Percentiles rank a stretch among this genome's conserved stretches.
phyloP scores from a whole-genome alignment of 2,329 filamentous ascomycete species.

The Alternaria solani region DNA sequence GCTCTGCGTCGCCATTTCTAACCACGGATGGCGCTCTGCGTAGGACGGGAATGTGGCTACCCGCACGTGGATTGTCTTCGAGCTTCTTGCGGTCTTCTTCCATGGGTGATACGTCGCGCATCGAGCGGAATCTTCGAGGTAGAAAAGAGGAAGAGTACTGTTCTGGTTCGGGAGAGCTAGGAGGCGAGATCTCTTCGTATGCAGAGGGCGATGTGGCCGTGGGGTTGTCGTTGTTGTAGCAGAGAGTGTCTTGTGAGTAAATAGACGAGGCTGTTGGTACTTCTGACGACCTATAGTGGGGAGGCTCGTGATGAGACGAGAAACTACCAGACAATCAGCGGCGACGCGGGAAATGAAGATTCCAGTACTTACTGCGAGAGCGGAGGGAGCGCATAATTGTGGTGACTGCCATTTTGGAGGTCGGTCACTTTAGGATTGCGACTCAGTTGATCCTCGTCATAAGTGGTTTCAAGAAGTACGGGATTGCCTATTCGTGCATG shows the following conservation, averaged over 20 bases:
- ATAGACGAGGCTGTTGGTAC: slow-evolving; percentile 61
- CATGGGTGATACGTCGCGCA: slow-evolving; percentile 52
- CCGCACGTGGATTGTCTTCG: slow-evolving; percentile 12
- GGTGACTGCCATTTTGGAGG: slow-evolving; percentile 39
- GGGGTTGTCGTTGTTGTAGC: slow-evolving; percentile 35
- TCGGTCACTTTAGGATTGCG: slow-evolving; percentile 44
- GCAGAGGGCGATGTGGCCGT: slow-evolving; percentile 28
- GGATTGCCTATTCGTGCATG: slow-evolving; percentile 53
- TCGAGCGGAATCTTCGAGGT: slow-evolving; percentile 43
- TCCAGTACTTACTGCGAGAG: slow-evolving; percentile 34
- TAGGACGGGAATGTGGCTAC: slow-evolving; percentile 46
- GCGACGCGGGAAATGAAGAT: background rate
- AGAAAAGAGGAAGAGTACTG: slow-evolving; percentile 24
- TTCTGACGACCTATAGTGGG: slow-evolving; percentile 37
- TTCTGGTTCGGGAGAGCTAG: slow-evolving; percentile 51
- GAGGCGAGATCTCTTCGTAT: slow-evolving; percentile 49
- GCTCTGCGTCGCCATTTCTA: slow-evolving; percentile 24
- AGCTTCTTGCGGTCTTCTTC: slow-evolving; percentile 43
- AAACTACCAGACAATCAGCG: slow-evolving; percentile 22
- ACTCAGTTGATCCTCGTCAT: slow-evolving; percentile 56
- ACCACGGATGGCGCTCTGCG: slow-evolving; percentile 41
- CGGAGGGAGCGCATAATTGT: slow-evolving; percentile 31
- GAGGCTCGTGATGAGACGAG: slow-evolving; percentile 33
- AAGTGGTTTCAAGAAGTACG: slow-evolving; percentile 55
- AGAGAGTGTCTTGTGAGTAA: slow-evolving; percentile 66